Conservation (phyloP, 805 yeast genomes). For the Ogataea trehaloabstinens region DNA sequence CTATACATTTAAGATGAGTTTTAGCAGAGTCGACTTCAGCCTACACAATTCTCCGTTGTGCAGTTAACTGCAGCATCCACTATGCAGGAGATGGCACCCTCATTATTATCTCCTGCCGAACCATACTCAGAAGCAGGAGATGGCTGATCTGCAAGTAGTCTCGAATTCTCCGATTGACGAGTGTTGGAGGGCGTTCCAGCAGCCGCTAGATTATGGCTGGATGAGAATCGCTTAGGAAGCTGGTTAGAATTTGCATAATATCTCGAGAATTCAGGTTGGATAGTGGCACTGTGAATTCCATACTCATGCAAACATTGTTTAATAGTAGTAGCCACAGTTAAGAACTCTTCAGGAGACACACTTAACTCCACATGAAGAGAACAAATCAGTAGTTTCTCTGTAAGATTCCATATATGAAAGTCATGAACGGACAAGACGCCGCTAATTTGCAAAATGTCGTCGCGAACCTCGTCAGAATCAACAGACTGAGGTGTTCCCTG, state of each 20-base stretch:
- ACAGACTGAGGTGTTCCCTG: slow-evolving; percentile 92
- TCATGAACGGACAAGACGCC: slow-evolving; percentile 89
- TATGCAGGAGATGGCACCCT: slow-evolving; percentile 39
- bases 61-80: slow-evolving; percentile 55
- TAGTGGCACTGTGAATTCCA: slow-evolving; percentile 91
- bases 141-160: slow-evolving; percentile 27
- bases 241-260: slow-evolving; percentile 30
- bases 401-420: slow-evolving; percentile 94
- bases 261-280: slow-evolving; percentile 84
- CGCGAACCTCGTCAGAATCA: slow-evolving; percentile 69
- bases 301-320: slow-evolving; percentile 75
- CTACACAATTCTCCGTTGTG: slow-evolving; percentile 43
- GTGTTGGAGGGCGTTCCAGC: neutral
- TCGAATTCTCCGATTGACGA: slow-evolving; percentile 8
- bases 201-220: slow-evolving; percentile 14
- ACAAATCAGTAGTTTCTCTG: slow-evolving; percentile 83
- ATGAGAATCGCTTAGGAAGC: slow-evolving; percentile 30
- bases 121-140: slow-evolving; percentile 34
- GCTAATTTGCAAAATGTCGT: slow-evolving; percentile 62
- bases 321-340: slow-evolving; percentile 69
- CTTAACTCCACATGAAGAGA: slow-evolving; percentile 82
- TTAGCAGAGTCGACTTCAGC: slow-evolving; percentile 1
- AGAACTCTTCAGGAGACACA: slow-evolving; percentile 61
- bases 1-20: too few species aligned
- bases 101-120: slow-evolving; percentile 32